Base-by-base conservation (phyloP, 2,329 filamentous ascomycete species). In the Xylaria sp. region DNA sequence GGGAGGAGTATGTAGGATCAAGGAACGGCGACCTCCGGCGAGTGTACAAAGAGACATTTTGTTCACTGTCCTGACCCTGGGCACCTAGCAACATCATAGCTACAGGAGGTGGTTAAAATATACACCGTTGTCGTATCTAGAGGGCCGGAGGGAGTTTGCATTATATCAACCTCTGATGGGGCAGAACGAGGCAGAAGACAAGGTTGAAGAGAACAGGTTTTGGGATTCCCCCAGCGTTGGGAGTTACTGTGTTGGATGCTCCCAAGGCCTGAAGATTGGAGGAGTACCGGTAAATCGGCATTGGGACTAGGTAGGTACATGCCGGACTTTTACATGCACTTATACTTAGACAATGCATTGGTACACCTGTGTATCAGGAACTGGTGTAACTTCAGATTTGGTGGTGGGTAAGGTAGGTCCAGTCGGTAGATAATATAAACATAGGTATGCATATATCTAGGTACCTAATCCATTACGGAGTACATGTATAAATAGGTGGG, bases 231-330 rank as follows among this genome's bases (percentile, higher is more conserved):
- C 9, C 45, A 15, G 45, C 4, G 23, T 48, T 48, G 23, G 20
- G 8, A 48, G 45, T 23, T 25, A 13, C 45, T 25, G 45, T 25
- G n/a, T 46, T 46, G 20, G 45, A 46, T 1, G 4, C 45, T 46
- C 45, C 10, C 23, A 41, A 12, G 20, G 20, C 45, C 20, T 46
- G 25, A 25, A 46, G 45, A 25, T 46, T 23, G 45, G 20, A 25
- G 10, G 41, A n/a, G 12, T 43, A 56, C 43, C 32, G 43, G 41
- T 30, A 50, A 63, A 30, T 23, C 41, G 41, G 52, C 61, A 58
- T 30, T 10, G 32, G 20, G 36, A 39, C 36, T 6, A 30, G 28
- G 3, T 6, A 30, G 28, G 3, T 30, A 30, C 28, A 30, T 30
- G 28, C 28, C 36, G 36, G 36, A 39, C 15, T 39, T 39, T 39